Conservation (phyloP, 2,329 filamentous ascomycete genomes). For the Colletotrichum brevisporum region DNA sequence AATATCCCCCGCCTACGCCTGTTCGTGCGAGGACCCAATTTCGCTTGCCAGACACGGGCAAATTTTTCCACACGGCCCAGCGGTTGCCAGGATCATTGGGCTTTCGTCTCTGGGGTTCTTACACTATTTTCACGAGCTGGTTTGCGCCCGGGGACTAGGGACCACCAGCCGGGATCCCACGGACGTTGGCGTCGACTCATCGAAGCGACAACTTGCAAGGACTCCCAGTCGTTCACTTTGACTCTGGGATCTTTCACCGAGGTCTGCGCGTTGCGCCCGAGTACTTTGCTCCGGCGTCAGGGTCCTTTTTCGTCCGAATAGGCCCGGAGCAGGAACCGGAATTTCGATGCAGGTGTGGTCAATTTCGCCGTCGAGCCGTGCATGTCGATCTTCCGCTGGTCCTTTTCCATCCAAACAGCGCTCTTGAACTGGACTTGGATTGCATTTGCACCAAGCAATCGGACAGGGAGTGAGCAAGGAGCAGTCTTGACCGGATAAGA, state of each 20-base stretch:
- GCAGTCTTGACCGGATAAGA: too few relatives aligned
- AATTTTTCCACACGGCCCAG: conserved; percentile 34
- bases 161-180: conserved; percentile 33
- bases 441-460: too few relatives aligned
- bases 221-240: conserved; percentile 15
- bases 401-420: background rate
- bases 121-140: conserved; percentile 12
- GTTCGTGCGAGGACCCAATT: conserved; percentile 36
- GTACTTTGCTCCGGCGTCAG: conserved; percentile 1
- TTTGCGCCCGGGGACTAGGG: conserved; percentile 35
- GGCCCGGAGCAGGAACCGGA: conserved; percentile 15
- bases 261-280: conserved; percentile 8
- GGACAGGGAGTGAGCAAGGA: too few relatives aligned
- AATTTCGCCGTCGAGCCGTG: conserved; percentile 27
- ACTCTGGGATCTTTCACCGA: conserved; percentile 9
- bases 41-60: conserved; percentile 37
- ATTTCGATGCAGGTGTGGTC: conserved; percentile 28
- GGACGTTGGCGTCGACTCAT: conserved; percentile 37
- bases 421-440: too few relatives aligned
- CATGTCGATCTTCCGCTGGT: conserved; percentile 10
- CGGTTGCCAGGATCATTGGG: conserved; percentile 20
- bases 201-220: conserved; percentile 28
- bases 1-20: conserved; percentile 30
- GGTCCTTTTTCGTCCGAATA: too few relatives aligned
- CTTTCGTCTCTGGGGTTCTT: conserved; percentile 15